Evolutionary conservation across 345 rosid species (phyloP).

Genomic region (Corchorus capsularis): DNA sequence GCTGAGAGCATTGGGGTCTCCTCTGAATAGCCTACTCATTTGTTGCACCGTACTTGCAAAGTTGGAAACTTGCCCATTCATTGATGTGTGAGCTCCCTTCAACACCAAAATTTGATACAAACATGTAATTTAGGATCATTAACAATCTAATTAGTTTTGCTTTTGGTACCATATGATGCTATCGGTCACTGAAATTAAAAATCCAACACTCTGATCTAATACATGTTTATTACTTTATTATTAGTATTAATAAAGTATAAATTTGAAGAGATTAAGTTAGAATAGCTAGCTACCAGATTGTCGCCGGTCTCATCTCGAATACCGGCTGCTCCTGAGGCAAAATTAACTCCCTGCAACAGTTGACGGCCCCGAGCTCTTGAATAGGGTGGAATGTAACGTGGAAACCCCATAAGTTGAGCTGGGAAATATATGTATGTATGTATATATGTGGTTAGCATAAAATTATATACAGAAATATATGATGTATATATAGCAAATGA

Average conservation of each 20-base stretch:
- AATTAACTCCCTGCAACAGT: constrained; percentile 64
- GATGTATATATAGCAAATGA: too few species aligned
- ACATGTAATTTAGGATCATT: too few species aligned
- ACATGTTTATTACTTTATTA: too few species aligned
- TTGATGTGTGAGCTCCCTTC: constrained; percentile 75
- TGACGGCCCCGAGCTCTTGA: constrained; percentile 59
- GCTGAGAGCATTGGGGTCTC: constrained; percentile 50
- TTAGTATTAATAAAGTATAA: neutral
- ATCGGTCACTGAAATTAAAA: too few species aligned
- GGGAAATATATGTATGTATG: neutral
- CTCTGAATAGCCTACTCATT: constrained; percentile 66
- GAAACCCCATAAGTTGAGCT: constrained; percentile 81
- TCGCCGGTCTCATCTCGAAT: constrained; percentile 88
- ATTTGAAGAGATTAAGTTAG: too few species aligned
- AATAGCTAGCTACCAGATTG: constrained; percentile 52
- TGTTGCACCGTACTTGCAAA: constrained; percentile 49
- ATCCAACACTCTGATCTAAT: too few species aligned
- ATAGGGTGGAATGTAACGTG: constrained; percentile 58
- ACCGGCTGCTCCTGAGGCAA: constrained; percentile 93
- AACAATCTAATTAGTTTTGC: too few species aligned
- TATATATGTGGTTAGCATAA: too few species aligned
- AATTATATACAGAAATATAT: too few species aligned
- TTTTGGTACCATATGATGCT: too few species aligned
- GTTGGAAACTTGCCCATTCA: constrained; percentile 63
- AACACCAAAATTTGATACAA: neutral